phyloP scores from a whole-genome alignment of 2,329 filamentous ascomycete genomes.

The Rhinocladiella mackenziei region DNA sequence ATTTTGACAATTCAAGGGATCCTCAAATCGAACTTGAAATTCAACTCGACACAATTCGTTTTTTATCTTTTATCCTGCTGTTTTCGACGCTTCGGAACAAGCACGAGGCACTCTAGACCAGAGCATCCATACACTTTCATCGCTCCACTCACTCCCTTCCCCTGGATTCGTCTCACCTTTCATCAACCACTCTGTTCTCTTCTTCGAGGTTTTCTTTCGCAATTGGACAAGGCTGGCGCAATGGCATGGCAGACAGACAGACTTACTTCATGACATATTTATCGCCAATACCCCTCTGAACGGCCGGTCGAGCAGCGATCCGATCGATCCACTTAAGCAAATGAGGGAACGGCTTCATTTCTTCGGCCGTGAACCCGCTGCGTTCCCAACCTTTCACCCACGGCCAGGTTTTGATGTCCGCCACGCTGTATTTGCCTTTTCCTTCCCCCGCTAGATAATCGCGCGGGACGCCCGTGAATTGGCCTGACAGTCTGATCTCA shows the following conservation, averaged over 20 bases:
- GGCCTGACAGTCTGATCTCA: conserved; percentile 52
- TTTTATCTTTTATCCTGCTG: too few species aligned
- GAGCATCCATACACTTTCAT: too few species aligned
- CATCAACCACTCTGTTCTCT: too few species aligned
- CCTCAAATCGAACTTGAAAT: too few species aligned
- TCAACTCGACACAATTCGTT: too few species aligned
- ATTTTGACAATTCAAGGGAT: too few species aligned
- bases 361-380: conserved; percentile 45
- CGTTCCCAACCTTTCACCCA: conserved; percentile 48
- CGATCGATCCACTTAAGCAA: conserved; percentile 52
- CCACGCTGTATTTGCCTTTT: conserved; percentile 53
- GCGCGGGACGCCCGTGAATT: conserved; percentile 47
- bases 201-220: background rate
- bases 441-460: conserved; percentile 53
- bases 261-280: conserved; percentile 34
- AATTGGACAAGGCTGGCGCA: background rate
- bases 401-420: conserved; percentile 52
- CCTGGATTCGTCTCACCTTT: too few species aligned
- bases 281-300: conserved; percentile 45
- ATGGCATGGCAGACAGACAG: background rate
- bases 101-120: too few species aligned
- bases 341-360: conserved; percentile 50
- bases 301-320: conserved; percentile 47
- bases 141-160: too few species aligned
- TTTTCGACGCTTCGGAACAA: too few species aligned